Base-by-base conservation (phyloP, 2,329 filamentous ascomycete species). In the Thielaviopsis punctulata region DNA sequence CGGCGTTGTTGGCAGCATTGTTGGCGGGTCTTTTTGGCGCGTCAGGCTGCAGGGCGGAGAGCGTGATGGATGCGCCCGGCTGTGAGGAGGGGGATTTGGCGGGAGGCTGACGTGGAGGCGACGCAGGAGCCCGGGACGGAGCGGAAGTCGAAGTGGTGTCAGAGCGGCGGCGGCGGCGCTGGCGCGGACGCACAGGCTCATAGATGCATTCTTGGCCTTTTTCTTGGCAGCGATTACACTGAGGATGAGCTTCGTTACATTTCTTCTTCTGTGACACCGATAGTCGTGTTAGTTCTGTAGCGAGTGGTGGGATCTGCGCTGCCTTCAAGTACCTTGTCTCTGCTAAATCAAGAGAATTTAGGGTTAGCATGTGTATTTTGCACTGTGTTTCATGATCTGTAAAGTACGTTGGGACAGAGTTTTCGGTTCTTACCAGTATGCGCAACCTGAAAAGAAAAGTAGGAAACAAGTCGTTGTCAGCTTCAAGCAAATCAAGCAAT, bases 241-340 rank as follows among this genome's bases (percentile, higher is more conserved):
- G 63, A 2, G 73, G 73, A 7, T 72, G 69, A 30, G 61, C 64
- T 60, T 77, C 73, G 58, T 77, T 71, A 58, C 73, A 77, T 63
- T 77, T 77, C 61, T 77, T 77, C 61, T 77, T 77, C 73, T 77
- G 55, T 56, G 25, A 8, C 10, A n/a, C 12, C 13, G 9, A n/a
- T n/a, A n/a, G n/a, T n/a, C n/a, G n/a, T n/a, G 24, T 56, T 47
- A 45, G 15, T 15, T 5, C 25, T 8, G 33, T 48, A 10, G n/a
- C 13, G 39, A 9, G 23, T 27, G 4, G 8, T 41, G 15, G 10
- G 18, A 24, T 13, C 19, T 45, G 3, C 2, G 7, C n/a, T 48
- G 41, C 1, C 15, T 18, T 33, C 10, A 33, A 13, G 45, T 52
- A 55, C 53, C 51, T 55, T 56, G 36, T 56, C 54, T 51, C 53